Conservation (phyloP, 164 flowering plant genomes). For the Akebia trifoliata region DNA sequence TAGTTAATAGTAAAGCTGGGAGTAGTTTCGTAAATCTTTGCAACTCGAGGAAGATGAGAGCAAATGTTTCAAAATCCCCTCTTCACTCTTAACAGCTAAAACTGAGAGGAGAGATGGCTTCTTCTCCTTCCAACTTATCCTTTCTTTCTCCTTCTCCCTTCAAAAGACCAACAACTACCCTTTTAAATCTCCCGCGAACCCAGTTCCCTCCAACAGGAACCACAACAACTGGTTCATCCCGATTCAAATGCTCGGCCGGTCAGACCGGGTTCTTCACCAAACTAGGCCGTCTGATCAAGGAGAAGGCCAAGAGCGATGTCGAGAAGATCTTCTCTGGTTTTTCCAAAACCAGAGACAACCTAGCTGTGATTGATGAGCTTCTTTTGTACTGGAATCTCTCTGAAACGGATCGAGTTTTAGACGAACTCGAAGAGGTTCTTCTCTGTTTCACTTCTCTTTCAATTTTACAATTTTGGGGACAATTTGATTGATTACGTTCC, state of each 20-base stretch:
- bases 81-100: background rate
- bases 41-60: conserved; percentile 4
- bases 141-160: conserved; percentile 13
- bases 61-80: background rate
- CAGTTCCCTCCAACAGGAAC: conserved; percentile 5
- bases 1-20: background rate
- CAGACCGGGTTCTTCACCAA: conserved; percentile 83
- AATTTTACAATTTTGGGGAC: background rate
- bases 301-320: conserved; percentile 91
- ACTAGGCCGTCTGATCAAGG: conserved; percentile 81
- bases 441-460: background rate
- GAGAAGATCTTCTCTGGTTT: conserved; percentile 87
- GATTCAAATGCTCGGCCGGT: conserved; percentile 66
- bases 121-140: conserved; percentile 23
- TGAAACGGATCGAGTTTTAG: conserved; percentile 89
- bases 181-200: conserved; percentile 1
- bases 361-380: conserved; percentile 90
- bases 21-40: background rate
- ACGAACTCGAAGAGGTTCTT: conserved; percentile 88
- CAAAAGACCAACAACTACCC: conserved; percentile 6
- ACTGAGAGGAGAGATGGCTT: conserved; percentile 21
- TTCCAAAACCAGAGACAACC: conserved; percentile 83
- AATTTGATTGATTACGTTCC: background rate
- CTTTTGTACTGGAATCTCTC: conserved; percentile 87
- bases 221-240: conserved; percentile 13